Evolutionary conservation across 2,329 filamentous ascomycete genomes (phyloP), one percentile per base, ranked within the genome.

Genomic region (Curvularia hawaiiensis): DNA sequence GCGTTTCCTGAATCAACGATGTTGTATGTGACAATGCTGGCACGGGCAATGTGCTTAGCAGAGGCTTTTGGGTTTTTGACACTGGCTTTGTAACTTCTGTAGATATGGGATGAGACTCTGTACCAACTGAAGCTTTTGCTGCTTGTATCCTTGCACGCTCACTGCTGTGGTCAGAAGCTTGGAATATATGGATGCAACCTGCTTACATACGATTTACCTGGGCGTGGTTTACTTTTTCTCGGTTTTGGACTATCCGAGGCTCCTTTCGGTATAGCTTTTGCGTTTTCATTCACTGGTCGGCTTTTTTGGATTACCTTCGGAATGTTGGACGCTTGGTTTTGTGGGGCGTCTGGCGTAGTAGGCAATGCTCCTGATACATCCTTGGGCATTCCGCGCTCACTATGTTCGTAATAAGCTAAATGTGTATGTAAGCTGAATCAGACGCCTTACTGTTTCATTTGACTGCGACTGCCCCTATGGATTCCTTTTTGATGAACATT

Each of bases 61-160:
- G 24, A n/a, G 35, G 35, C 5, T 30, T 24, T n/a, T 50, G 26
- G 47, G 14, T 30, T 22, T 40, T 11, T 12, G 16, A 3, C 6
- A 8, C 24, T 20, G 24, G 7, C 24, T 40, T 9, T 11, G 11
- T n/a, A 28, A 50, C 18, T 16, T 16, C 24, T 20, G n/a, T 40
- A 14, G 35, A 16, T 2, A 10, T 6, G 26, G 3, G 3, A 16
- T 18, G 3, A 0, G 24, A 6, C 18, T 50, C 35, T 31, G 6
- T 18, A 5, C 3, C 11, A 14, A 12, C 10, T 20, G 26, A n/a
- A 30, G 35, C 47, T 30, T 50, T 50, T 11, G 47, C 47, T 40
- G 47, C 47, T 40, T 35, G 35, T 40, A 20, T 50, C 16, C 8
- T 50, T 40, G 47, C 47, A 30, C 47, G 47, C 24, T 26, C 47